phyloP scores from a whole-genome alignment of 1,139 yeast genomes.

The Pichia norvegensis region DNA sequence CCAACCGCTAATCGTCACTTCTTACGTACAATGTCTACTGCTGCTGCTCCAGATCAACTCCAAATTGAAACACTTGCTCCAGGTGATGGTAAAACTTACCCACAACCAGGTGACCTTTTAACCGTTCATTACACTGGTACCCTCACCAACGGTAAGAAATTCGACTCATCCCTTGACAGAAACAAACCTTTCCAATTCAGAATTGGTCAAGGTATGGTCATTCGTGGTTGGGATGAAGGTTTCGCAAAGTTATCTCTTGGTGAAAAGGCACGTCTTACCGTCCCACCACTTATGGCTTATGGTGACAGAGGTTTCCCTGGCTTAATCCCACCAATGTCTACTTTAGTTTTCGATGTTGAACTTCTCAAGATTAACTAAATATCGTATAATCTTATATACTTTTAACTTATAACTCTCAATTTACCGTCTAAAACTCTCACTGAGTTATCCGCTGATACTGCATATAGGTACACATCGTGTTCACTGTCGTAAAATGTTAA shows the following conservation, averaged over 20 bases:
- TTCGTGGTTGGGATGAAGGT: constrained; percentile 93
- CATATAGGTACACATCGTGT: background rate
- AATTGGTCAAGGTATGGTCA: constrained; percentile 95
- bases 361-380: constrained; percentile 64
- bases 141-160: constrained; percentile 86
- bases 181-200: constrained; percentile 88
- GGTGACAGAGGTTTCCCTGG: constrained; percentile 95
- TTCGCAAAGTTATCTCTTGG: constrained; percentile 89
- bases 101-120: constrained; percentile 77
- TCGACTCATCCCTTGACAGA: constrained; percentile 90
- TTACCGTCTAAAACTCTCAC: background rate
- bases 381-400: background rate
- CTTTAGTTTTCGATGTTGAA: constrained; percentile 88
- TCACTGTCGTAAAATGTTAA: background rate
- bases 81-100: constrained; percentile 79
- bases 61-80: constrained; percentile 27
- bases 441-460: background rate
- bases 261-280: constrained; percentile 83
- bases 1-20: background rate
- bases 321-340: constrained; percentile 91
- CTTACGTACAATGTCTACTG: constrained; percentile 8
- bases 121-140: constrained; percentile 95
- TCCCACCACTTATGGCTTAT: constrained; percentile 90
- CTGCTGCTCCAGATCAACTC: constrained; percentile 18
- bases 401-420: too few relatives aligned